phyloP scores from a whole-genome alignment of 176 grass and related monocot species.

The Phoenix roebelenii region DNA sequence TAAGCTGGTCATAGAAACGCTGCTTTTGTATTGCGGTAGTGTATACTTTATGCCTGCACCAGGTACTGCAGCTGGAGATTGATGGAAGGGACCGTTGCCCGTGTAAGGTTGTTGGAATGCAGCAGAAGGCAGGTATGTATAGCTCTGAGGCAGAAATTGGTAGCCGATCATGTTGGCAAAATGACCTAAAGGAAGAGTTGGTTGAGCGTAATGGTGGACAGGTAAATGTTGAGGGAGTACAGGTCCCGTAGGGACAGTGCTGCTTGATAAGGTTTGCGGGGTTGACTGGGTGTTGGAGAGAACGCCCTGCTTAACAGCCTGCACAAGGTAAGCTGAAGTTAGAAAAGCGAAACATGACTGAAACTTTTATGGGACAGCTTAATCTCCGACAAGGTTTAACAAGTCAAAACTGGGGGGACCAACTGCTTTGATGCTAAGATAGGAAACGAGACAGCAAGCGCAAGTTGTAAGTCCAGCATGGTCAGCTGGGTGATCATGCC shows the following conservation, averaged over 20 bases:
- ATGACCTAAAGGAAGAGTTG: conserved; percentile 57
- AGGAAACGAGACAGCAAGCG: too few species aligned
- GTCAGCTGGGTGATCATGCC: too few species aligned
- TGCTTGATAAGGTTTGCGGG: conserved; percentile 48
- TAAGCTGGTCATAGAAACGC: conserved; percentile 51
- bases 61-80: conserved; percentile 52
- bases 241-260: conserved; percentile 34
- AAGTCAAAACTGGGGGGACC: too few species aligned
- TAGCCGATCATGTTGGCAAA: conserved; percentile 89
- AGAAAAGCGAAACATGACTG: too few species aligned
- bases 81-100: conserved; percentile 78
- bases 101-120: conserved; percentile 81
- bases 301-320: conserved; percentile 62
- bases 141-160: conserved; percentile 72
- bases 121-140: conserved; percentile 65
- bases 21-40: conserved; percentile 76
- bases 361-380: too few species aligned
- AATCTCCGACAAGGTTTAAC: too few species aligned
- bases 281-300: conserved; percentile 54
- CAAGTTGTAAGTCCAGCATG: too few species aligned
- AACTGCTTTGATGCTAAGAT: too few species aligned
- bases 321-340: conserved; percentile 11
- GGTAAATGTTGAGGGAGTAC: conserved; percentile 73
- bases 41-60: conserved; percentile 81
- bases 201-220: conserved; percentile 90